A percentile compares a stretch with the other conserved stretches of the same genome.
phyloP scores from a whole-genome alignment of 495 filamentous ascomycete species.

The Physcia stellaris region DNA sequence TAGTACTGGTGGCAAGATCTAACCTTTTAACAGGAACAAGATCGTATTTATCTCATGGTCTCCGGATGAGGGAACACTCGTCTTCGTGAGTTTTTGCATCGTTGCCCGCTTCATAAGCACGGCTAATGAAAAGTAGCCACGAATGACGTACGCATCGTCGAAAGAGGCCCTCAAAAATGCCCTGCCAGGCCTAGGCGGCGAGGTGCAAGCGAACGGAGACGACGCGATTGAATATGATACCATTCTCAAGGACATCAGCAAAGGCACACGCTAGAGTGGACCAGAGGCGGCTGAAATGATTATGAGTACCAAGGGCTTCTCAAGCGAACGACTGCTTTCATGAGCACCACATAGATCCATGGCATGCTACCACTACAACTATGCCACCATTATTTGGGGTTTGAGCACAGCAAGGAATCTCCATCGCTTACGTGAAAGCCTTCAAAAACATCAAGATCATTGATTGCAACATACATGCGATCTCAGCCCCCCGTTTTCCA shows the following conservation, averaged over 20 bases:
- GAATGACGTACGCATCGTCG: slow-evolving; percentile 96
- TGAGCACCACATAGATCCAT: too few relatives aligned
- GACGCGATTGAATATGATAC: slow-evolving; percentile 78
- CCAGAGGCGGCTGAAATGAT: too few relatives aligned
- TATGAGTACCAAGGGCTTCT: too few relatives aligned
- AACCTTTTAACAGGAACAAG: slow-evolving; percentile 55
- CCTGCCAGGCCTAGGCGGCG: slow-evolving; percentile 61
- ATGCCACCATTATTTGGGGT: too few relatives aligned
- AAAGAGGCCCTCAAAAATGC: slow-evolving; percentile 84
- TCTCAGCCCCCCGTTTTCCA: not conserved
- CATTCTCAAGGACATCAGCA: slow-evolving; percentile 67
- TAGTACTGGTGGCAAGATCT: too few relatives aligned
- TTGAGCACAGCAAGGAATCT: too few relatives aligned
- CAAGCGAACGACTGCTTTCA: too few relatives aligned
- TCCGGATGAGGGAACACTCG: slow-evolving; percentile 59
- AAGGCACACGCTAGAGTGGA: slow-evolving; percentile 41
- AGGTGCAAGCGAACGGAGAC: slow-evolving; percentile 86
- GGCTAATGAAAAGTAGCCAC: slow-evolving; percentile 36
- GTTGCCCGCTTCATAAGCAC: not conserved
- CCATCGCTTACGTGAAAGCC: not conserved
- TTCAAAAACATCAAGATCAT: not conserved
- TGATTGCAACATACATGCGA: not conserved
- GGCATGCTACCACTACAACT: too few relatives aligned
- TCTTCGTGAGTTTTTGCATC: slow-evolving; percentile 50
- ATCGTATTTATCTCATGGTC: slow-evolving; percentile 93